Base-by-base conservation (phyloP, 2,329 filamentous ascomycete genomes). In the Colletotrichum gigasporum region DNA sequence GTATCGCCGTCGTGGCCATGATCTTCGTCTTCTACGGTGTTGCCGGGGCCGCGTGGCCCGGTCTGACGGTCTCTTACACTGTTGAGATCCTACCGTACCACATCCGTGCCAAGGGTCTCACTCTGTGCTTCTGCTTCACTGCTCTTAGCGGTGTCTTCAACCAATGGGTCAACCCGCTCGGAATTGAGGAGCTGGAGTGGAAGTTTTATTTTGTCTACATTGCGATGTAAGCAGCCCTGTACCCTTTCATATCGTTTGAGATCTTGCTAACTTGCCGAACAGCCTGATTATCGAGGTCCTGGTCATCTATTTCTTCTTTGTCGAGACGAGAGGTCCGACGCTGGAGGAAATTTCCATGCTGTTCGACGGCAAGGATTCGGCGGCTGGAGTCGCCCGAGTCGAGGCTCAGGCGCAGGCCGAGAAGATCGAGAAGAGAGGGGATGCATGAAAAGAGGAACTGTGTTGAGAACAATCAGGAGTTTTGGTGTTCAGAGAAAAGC, bases 301-400 rank as follows among this genome's bases (percentile, higher is more conserved):
- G 68, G 77, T 79, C 70, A 76, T 83, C 58, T 82, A 79, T 68
- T 79, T 70, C 56, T 64, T 70, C 47, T 71, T 67, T 47, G 63
- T 85, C 42, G 84, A 87, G 72, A 87, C 84, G 5, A 80, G 78
- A 51, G 83, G 84, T 5, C 80, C 82, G 2, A 85, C 84, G 12
- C 81, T 87, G 14, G 85, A 87, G 70, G 83, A 87, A 69, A 69
- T 72, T 47, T 34, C 60, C 2, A 50, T 66, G 48, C 54, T 66
- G 0, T 66, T 66, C 12, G 64, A 66, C 16, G 60, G 60, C 0
- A 50, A 61, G 3, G 48, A 61, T 18, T 66, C 64, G 2, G 60
- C 64, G 9, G 60, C 42, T 7, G 64, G 37, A 5, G 47, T 60
- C n/a, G 64, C 64, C 3, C 47, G 34, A 9, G 48, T 42, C 3